Evolutionary conservation across 495 filamentous ascomycete species (phyloP), one percentile per base, ranked within the genome.

Genomic region (Daldinia loculata): DNA sequence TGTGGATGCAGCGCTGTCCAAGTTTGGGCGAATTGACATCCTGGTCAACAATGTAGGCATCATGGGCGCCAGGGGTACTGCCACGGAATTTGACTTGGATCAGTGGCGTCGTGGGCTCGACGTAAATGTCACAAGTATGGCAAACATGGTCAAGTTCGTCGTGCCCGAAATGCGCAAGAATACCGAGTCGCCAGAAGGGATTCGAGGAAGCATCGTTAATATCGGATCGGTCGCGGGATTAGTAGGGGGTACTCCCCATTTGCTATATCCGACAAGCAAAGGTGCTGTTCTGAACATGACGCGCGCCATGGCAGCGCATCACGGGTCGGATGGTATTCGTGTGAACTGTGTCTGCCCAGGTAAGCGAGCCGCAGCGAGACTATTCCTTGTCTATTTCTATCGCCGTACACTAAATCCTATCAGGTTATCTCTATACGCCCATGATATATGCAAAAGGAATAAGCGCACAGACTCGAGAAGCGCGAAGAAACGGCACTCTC

Each of bases 261-360:
- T 90, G 2, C 74, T 89, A 8, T 90, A 90, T 76, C 87, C 87
- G 24, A 89, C 87, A 15, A 84, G 79, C 56, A 89, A 90, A 67
- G 88, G 87, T 0, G 87, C 87, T 0, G 79, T 89, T 7, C 79
- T 89, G 0, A 84, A 88, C 51, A 84, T 89, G 84, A 89, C 86
- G 9, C 70, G 86, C 15, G 85, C 84, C 6, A 88, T 88, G 86
- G 85, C 85, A 3, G 85, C 84, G 0, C 85, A 89, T 67, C 86
- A 89, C 77, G 86, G 80, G 0, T 36, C 53, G 3, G 80, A 87
- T 7, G 82, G 83, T 4, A 87, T 89, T 41, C 67, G 86, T 14
- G 86, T 88, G 0, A 89, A 89, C 55, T 88, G 86, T 55, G 86
- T 89, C 4, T 87, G 85, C 72, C 87, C 86, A 15, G 87, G 87